Conservation (phyloP, 2,329 filamentous ascomycete genomes). For the Curvularia sp. region DNA sequence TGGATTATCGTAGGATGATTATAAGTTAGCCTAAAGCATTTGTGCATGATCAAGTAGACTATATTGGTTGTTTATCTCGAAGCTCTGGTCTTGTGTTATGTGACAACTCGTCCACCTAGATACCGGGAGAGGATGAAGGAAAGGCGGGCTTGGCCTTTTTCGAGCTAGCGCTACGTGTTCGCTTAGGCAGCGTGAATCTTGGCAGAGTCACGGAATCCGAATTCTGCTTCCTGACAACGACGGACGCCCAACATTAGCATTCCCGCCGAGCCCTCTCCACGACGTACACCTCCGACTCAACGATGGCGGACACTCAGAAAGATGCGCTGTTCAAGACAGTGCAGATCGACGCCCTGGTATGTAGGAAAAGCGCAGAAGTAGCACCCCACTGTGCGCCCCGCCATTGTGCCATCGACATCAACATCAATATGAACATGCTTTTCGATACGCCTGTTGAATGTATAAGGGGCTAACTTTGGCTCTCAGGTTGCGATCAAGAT, state of each 20-base stretch:
- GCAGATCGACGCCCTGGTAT: conserved; percentile 92
- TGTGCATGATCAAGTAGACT: background rate
- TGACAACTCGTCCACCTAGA: background rate
- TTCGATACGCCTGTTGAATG: background rate
- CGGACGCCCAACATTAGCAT: conserved; percentile 28
- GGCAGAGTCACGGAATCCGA: conserved; percentile 27
- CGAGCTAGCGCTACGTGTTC: conserved; percentile 20
- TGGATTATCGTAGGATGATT: background rate
- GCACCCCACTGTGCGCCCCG: conserved; percentile 42
- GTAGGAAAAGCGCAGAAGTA: conserved; percentile 52
- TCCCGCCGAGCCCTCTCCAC: conserved; percentile 23
- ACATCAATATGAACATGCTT: background rate
- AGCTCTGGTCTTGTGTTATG: background rate
- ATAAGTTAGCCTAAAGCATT: background rate
- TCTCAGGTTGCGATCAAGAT: conserved; percentile 93
- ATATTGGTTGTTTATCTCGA: background rate
- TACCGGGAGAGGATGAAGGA: background rate
- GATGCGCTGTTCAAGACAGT: conserved; percentile 76
- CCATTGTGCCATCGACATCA: conserved; percentile 27
- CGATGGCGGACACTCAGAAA: conserved; percentile 49
- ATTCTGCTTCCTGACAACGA: conserved; percentile 30
- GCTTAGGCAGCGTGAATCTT: conserved; percentile 31
- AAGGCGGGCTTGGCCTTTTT: conserved; percentile 8
- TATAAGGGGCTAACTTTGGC: conserved; percentile 28
- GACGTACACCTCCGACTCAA: conserved; percentile 25